Conservation (phyloP, 2,329 filamentous ascomycete genomes). For the Exophiala calicioides region DNA sequence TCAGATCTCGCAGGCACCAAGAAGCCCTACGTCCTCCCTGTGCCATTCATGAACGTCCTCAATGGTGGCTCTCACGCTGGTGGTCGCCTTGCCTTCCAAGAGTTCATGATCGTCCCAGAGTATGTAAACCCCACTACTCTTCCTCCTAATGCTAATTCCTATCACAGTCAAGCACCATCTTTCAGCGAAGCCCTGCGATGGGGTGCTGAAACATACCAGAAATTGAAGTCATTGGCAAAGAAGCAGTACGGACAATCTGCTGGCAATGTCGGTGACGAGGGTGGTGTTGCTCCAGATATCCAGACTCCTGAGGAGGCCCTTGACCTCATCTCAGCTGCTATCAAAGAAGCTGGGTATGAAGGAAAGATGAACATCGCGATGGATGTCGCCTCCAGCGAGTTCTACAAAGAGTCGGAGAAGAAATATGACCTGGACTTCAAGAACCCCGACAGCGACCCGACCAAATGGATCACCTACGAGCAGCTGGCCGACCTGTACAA, state of each 20-base stretch:
- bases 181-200: conserved; percentile 97
- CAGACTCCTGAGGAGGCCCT: conserved; percentile 96
- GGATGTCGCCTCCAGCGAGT: conserved; percentile 98
- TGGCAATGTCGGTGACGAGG: conserved; percentile 98
- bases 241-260: conserved; percentile 99
- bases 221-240: conserved; percentile 94
- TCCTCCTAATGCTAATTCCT: conserved; percentile 13
- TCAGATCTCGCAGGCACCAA: conserved; percentile 86
- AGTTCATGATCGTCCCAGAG: conserved; percentile 92
- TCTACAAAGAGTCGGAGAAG: conserved; percentile 97
- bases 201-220: conserved; percentile 97
- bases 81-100: conserved; percentile 91
- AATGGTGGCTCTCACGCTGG: conserved; percentile 96
- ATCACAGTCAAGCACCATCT: conserved; percentile 70
- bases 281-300: conserved; percentile 98
- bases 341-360: conserved; percentile 92
- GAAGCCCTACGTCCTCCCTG: conserved; percentile 87
- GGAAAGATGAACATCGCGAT: conserved; percentile 98
- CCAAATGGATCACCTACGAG: conserved; percentile 99
- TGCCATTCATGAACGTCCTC: conserved; percentile 92
- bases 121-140: conserved; percentile 45
- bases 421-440: conserved; percentile 99
- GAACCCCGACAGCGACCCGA: conserved; percentile 94
- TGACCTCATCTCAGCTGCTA: conserved; percentile 90
- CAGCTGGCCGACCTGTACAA: conserved; percentile 92